Evolutionary conservation across 441 rosid species (phyloP), one percentile per base, ranked within the genome.

Genomic region (Pelargonium cotyledonis): DNA sequence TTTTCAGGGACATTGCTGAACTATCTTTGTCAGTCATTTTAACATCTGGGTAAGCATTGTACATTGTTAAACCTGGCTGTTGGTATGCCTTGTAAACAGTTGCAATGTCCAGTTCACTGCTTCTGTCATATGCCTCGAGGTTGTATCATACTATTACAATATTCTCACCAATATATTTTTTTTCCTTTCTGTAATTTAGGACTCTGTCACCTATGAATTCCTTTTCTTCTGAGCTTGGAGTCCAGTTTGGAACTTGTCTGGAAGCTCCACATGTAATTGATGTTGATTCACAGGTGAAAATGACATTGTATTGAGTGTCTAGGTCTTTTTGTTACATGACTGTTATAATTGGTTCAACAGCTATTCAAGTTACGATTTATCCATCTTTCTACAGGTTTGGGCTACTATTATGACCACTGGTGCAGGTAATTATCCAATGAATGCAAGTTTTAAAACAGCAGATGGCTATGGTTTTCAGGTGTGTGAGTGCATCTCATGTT

Each of bases 221-320:
- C 74, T 95, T 95, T 85, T 85, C 97, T 58, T 90, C 97, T 68
- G 98, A 92, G 83, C 97, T 92, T 71, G 98, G 97, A 73, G 86
- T 90, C 75, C 90, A 86, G 75, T 95, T 95, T 81, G 98, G 97
- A 73, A 88, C 92, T 78, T 88, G 77, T 82, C 74, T 95, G 81
- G 98, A 95, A 83, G 99, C 99, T 80, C 98, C 99, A 65, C 99
- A 95, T 81, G 95, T 95, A 70, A 84, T 95, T 75, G 89, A 95
- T 76, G 76, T 79, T 69, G 81, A 90, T 80, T 80, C 89, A 65
- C 99, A 95, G 93, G 99, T 95, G 44, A 63, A 53, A 65, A 5
- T 79, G 68, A 8, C 41, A 64, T 38, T 65, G 67, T 51, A 67
- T 15, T 78, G 38, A 70, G 67, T 14, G 40, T 43, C 43, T 70